Evolutionary conservation across 306 rosid genomes (phyloP), one percentile per base, ranked within the genome.

Genomic region (Geum urbanum): DNA sequence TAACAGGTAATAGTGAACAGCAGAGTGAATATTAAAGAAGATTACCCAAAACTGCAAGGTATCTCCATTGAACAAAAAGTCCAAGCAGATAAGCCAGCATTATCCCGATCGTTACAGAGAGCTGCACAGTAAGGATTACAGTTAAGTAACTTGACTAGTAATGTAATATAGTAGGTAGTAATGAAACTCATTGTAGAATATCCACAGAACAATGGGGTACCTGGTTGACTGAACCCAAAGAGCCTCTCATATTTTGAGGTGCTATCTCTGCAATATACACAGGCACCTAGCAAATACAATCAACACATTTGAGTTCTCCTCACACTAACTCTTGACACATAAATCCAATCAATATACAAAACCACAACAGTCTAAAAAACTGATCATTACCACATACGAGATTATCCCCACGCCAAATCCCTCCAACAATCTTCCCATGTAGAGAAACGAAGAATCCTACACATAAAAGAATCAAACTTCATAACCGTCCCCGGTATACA

Each of bases 381-480:
- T 70, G 56, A 41, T 56, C 54, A 48, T 48, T 86, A 94, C 99
- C 84, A 90, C 83, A 70, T 94, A 91, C 37, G 99, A 94, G 78
- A 94, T 91, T 56, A 94, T 79, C 55, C 99, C 99, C n/a, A 94
- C 96, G 1, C 99, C 99, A 67, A 94, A 94, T 8, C 99, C 99
- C 84, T 94, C 99, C 89, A 94, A 79, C 85, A 94, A 79, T 77
- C 99, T 87, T 81, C 99, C 99, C 92, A 94, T 79, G 80, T 91
- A 91, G 20, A 94, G 96, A 83, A 94, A 94, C 75, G 99, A 91
- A 74, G 84, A 24, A 80, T 94, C 99, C 99, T 94, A 78, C 67
- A 76, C 45, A 27, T 27, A 27, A 64, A 11, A 67, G 44, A 58
- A 77, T 4, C 39, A 4, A 64, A 71, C 67, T 56, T 15, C n/a